These are phyloP conservation scores for Phlebopus sp. DNA, from an alignment of 1,284 basidiomycete species.

Conservation along the genomic window DNA sequence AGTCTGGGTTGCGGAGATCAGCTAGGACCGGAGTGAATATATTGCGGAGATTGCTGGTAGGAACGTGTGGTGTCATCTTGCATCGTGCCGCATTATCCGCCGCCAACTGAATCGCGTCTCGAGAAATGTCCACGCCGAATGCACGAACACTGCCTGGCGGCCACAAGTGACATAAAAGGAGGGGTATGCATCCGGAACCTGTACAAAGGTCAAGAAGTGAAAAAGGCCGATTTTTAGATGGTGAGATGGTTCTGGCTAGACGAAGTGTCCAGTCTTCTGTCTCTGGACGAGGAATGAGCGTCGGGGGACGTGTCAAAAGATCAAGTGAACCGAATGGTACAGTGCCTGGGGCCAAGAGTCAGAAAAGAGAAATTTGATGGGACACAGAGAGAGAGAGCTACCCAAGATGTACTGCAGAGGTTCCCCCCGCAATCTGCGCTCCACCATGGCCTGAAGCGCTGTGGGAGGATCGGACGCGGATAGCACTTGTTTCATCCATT, in stretches of 20 bases:
- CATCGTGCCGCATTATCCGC: conserved; percentile 61
- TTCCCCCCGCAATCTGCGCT: conserved; percentile 61
- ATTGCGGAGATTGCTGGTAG: conserved; percentile 31
- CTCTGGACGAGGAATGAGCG: conserved; percentile 89
- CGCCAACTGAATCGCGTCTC: conserved; percentile 68
- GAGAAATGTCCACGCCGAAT: conserved; percentile 71
- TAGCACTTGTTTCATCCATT: conserved; percentile 57
- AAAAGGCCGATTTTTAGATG: conserved; percentile 39
- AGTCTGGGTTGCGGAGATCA: conserved; percentile 44
- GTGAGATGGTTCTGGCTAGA: conserved; percentile 46
- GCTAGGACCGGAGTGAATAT: conserved; percentile 47
- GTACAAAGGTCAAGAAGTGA: conserved; percentile 85
- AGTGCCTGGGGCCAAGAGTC: conserved; percentile 50
- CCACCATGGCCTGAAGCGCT: conserved; percentile 46
- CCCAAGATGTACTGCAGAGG: conserved; percentile 92
- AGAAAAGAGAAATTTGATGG: conserved; percentile 9
- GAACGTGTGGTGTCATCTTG: conserved; percentile 31
- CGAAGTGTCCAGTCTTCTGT: conserved; percentile 79
- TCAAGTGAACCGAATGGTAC: conserved; percentile 86
- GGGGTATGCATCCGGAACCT: conserved; percentile 85
- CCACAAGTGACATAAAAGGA: conserved; percentile 69
- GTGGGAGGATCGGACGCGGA: conserved; percentile 17
- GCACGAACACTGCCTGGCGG: conserved; percentile 50
- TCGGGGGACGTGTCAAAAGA: conserved; percentile 69
- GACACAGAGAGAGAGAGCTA: conserved; percentile 33